Evolutionary conservation across 768 basidiomycete species (phyloP), one percentile per base, ranked within the genome.

Genomic region (Trametes villosa): DNA sequence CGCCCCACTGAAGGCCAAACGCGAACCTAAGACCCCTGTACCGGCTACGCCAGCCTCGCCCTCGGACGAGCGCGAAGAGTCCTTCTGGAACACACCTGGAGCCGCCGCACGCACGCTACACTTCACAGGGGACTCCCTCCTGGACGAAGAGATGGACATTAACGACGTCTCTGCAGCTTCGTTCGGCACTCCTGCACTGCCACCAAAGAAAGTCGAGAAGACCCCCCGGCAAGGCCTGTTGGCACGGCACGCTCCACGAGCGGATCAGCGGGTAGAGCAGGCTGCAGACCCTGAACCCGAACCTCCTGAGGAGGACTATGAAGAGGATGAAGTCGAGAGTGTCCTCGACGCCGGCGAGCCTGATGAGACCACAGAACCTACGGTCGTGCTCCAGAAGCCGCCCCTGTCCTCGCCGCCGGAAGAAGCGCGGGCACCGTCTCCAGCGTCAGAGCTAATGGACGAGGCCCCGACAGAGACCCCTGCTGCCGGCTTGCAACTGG

Each of bases 71-170:
- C 75, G 81, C 27, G 87, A 88, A 68, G 81, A 85, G 36, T 78
- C 77, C 41, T 86, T 88, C 67, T 89, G 87, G 86, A 81, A 78
- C 30, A 86, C 87, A 0, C 85, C 87, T 8, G 76, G 72, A 34
- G 80, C 80, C 2, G 73, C 81, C 1, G 81, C 79, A 15, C 85
- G 86, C 38, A 83, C 83, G 0, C 75, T 91, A 15, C 83, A 81
- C 52, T 89, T 91, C 63, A 81, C 81, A 1, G 84, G 86, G 40
- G 85, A 85, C 59, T 76, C 85, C 15, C 75, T 88, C 29, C 71
- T 85, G 69, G 82, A 89, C 63, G 89, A 91, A 64, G 75, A 84
- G 20, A 80, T 85, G 3, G 84, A 89, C 65, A 73, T 88, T 30
- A 80, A 60, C 60, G 48, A 77, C 77, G 57, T 77, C 17, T 66